Conservation (phyloP, 768 basidiomycete genomes). For the Neoboletus brunneissimus region DNA sequence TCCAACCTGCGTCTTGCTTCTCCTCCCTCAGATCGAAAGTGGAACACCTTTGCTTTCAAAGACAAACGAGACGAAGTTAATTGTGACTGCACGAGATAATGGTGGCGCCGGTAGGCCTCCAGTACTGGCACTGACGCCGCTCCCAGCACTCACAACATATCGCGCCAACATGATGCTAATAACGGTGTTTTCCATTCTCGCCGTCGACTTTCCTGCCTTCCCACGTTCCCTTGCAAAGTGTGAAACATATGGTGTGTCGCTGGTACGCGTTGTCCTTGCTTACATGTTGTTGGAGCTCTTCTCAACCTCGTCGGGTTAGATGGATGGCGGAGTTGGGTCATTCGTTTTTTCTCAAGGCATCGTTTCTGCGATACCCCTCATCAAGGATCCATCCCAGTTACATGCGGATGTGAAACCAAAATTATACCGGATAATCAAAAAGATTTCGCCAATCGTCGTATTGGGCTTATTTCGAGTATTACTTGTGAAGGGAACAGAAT, state of each 20-base stretch:
- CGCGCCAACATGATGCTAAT: constrained; percentile 94
- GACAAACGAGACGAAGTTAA: constrained; percentile 3
- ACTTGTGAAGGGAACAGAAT: constrained; percentile 89
- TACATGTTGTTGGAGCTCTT: not conserved
- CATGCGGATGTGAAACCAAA: constrained; percentile 50
- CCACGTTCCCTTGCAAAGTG: constrained; percentile 88
- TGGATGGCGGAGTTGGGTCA: constrained; percentile 97
- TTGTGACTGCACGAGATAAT: not conserved
- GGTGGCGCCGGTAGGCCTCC: not conserved
- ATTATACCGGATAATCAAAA: constrained; percentile 48
- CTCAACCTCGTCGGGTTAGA: constrained; percentile 46
- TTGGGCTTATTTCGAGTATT: constrained; percentile 85
- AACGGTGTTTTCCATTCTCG: constrained; percentile 87
- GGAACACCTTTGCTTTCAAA: constrained; percentile 55
- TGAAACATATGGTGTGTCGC: constrained; percentile 90
- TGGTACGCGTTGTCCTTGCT: constrained; percentile 51
- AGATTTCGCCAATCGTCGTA: constrained; percentile 61
- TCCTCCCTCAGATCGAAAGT: constrained; percentile 40
- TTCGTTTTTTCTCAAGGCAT: constrained; percentile 97
- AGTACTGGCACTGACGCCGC: constrained; percentile 22
- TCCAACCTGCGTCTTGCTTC: constrained; percentile 44
- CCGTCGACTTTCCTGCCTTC: constrained; percentile 93
- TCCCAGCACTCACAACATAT: constrained; percentile 83
- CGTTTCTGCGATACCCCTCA: constrained; percentile 76
- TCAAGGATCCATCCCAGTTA: constrained; percentile 60